Conservation (phyloP, 2,329 filamentous ascomycete genomes). For the Verticillium nonalfalfae region DNA sequence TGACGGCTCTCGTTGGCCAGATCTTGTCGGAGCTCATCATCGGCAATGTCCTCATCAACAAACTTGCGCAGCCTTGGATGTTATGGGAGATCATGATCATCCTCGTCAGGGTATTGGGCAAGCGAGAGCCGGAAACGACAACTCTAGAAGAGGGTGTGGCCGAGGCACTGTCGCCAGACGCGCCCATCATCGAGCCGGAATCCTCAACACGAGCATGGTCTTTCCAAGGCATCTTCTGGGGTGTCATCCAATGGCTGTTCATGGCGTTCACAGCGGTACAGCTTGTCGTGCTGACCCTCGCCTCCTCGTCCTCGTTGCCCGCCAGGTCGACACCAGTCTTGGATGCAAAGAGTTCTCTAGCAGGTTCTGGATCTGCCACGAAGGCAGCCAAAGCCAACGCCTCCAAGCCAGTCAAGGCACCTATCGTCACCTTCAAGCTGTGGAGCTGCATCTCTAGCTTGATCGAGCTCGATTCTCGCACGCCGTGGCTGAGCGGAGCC, state of each 20-base stretch:
- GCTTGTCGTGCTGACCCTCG: constrained; percentile 56
- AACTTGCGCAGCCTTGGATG: constrained; percentile 80
- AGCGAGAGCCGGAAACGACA: constrained; percentile 15
- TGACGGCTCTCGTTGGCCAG: constrained; percentile 77
- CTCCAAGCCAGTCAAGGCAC: constrained; percentile 35
- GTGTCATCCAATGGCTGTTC: constrained; percentile 48
- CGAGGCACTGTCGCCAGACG: neutral
- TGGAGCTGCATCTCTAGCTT: constrained; percentile 71
- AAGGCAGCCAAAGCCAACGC: constrained; percentile 6
- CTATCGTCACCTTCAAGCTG: constrained; percentile 69
- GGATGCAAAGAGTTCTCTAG: constrained; percentile 14
- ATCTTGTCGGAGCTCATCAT: constrained; percentile 88
- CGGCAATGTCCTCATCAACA: constrained; percentile 73
- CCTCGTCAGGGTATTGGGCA: constrained; percentile 38
- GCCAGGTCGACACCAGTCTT: constrained; percentile 30
- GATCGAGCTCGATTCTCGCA: constrained; percentile 68
- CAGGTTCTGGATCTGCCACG: neutral
- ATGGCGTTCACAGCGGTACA: constrained; percentile 57
- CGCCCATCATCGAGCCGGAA: constrained; percentile 1
- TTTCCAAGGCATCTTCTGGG: constrained; percentile 45
- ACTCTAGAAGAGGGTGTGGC: constrained; percentile 4
- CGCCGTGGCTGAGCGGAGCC: constrained; percentile 83
- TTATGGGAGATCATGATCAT: constrained; percentile 81
- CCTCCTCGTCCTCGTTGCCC: constrained; percentile 62
- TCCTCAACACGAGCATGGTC: constrained; percentile 25